A percentile compares a stretch with the other conserved stretches of the same genome.
Evolutionary conservation across 805 yeast species (phyloP).

Genomic region (Candida dajiaensis): DNA sequence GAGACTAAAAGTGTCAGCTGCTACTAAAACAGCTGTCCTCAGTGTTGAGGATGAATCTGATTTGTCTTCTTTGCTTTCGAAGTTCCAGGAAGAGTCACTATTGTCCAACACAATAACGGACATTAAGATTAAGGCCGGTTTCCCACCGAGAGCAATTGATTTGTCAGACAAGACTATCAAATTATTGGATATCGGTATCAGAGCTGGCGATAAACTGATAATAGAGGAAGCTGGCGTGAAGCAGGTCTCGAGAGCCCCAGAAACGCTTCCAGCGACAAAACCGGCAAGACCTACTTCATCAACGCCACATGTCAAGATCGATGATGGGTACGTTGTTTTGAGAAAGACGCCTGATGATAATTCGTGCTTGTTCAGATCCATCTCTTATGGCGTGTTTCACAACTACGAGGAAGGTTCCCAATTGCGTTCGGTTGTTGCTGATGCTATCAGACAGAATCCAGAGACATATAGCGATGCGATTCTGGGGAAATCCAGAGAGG

Average conservation of each 20-base stretch:
- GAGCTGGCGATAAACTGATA: slow-evolving; percentile 54
- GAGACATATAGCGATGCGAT: slow-evolving; percentile 50
- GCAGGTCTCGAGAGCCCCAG: not conserved
- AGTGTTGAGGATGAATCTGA: slow-evolving; percentile 32
- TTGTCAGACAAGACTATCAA: slow-evolving; percentile 18
- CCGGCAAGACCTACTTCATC: slow-evolving; percentile 1
- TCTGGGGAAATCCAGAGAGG: slow-evolving; percentile 42
- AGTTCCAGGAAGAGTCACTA: slow-evolving; percentile 8
- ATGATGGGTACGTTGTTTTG: slow-evolving; percentile 35
- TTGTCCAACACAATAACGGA: slow-evolving; percentile 3
- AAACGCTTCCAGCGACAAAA: not conserved
- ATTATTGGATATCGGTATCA: slow-evolving; percentile 40
- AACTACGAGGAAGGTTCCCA: slow-evolving; percentile 39
- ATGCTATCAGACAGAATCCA: slow-evolving; percentile 36
- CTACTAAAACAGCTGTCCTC: slow-evolving; percentile 27
- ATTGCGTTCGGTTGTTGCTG: slow-evolving; percentile 47
- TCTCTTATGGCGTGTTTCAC: slow-evolving; percentile 45
- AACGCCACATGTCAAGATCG: slow-evolving; percentile 9
- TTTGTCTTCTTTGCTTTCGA: slow-evolving; percentile 26
- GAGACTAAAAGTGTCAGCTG: slow-evolving; percentile 33
- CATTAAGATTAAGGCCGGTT: slow-evolving; percentile 43
- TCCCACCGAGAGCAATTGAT: slow-evolving; percentile 50
- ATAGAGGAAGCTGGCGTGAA: slow-evolving; percentile 22
- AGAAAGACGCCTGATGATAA: slow-evolving; percentile 71
- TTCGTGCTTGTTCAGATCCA: slow-evolving; percentile 68